These are phyloP conservation scores for Kalanchoe fedtschenkoi DNA, from an alignment of 164 flowering plant genomes.

Conservation along the genomic window DNA sequence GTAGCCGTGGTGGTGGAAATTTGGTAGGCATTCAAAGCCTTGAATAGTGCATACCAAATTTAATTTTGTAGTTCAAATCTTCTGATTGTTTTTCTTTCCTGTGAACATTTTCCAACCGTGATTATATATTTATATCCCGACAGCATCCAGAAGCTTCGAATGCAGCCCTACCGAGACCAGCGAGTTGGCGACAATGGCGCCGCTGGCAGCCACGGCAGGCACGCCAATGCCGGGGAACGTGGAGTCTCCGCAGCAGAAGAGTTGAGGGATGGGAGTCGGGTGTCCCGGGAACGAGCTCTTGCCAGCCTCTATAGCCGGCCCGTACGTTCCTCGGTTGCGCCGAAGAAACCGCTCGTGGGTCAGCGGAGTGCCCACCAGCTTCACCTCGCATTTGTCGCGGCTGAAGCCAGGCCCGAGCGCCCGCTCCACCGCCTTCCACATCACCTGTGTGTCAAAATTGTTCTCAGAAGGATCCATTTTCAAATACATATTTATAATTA, in stretches of 20 bases:
- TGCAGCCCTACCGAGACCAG: conserved; percentile 79
- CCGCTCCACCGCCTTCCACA: conserved; percentile 97
- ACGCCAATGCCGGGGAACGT: conserved; percentile 96
- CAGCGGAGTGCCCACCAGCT: conserved; percentile 78
- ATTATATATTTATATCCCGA: conserved; percentile 53
- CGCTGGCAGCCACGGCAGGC: conserved; percentile 98
- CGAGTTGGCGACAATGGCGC: conserved; percentile 93
- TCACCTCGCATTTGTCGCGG: conserved; percentile 85
- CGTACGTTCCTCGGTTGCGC: conserved; percentile 86
- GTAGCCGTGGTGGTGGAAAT: too few species aligned
- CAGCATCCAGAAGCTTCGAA: conserved; percentile 76
- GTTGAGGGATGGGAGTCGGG: conserved; percentile 70
- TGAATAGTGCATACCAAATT: too few species aligned
- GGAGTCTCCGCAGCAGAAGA: conserved; percentile 88
- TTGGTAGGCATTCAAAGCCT: too few species aligned
- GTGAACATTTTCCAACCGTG: too few species aligned
- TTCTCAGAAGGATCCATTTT: not conserved
- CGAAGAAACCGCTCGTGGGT: conserved; percentile 85
- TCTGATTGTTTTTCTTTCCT: too few species aligned
- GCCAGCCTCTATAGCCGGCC: conserved; percentile 87
- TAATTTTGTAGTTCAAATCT: too few species aligned
- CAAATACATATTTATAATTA: too few species aligned
- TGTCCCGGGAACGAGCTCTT: conserved; percentile 78
- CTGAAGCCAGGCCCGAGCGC: conserved; percentile 70
- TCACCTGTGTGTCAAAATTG: conserved; percentile 31